A percentile compares a stretch with the other conserved stretches of the same genome.
Conservation (phyloP, 352 stramenopile genomes). For the Phytophthora cactorum region DNA sequence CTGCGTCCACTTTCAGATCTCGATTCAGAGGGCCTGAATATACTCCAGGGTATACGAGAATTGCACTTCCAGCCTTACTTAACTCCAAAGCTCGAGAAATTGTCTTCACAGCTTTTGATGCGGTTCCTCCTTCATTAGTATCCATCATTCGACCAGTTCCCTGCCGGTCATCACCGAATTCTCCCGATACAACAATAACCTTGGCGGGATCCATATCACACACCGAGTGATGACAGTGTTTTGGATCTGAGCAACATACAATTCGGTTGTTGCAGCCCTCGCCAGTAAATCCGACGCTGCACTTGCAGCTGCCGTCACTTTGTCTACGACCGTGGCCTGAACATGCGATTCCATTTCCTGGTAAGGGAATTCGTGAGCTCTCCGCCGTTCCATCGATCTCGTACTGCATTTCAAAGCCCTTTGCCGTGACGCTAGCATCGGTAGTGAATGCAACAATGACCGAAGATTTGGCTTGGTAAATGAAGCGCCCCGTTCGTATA, state of each 20-base stretch:
- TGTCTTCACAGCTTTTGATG: slow-evolving; percentile 59
- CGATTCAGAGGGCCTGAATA: slow-evolving; percentile 53
- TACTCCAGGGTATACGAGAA: slow-evolving; percentile 65
- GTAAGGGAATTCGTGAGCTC: slow-evolving; percentile 38
- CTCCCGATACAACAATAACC: slow-evolving; percentile 60
- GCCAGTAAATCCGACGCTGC: slow-evolving; percentile 72
- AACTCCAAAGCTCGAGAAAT: slow-evolving; percentile 47
- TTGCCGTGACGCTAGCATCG: slow-evolving; percentile 48
- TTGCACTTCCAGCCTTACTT: slow-evolving; percentile 35
- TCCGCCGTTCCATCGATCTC: slow-evolving; percentile 34
- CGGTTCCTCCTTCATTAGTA: slow-evolving; percentile 51
- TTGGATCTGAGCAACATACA: slow-evolving; percentile 54
- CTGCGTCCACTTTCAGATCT: slow-evolving; percentile 23
- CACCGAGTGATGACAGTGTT: slow-evolving; percentile 42
- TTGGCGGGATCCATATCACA: slow-evolving; percentile 41
- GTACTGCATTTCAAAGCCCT: slow-evolving; percentile 59
- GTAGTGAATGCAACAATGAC: slow-evolving; percentile 49
- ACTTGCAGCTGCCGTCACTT: slow-evolving; percentile 49
- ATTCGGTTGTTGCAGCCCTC: slow-evolving; percentile 74
- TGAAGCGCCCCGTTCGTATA: slow-evolving; percentile 42
- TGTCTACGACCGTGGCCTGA: slow-evolving; percentile 44
- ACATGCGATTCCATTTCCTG: slow-evolving; percentile 35
- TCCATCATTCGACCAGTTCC: slow-evolving; percentile 68
- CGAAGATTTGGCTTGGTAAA: slow-evolving; percentile 38
- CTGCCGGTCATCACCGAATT: slow-evolving; percentile 57